Evolutionary conservation across 768 basidiomycete species (phyloP), one percentile per base, ranked within the genome.

Genomic region (Goffeauzyma gilvescens): DNA sequence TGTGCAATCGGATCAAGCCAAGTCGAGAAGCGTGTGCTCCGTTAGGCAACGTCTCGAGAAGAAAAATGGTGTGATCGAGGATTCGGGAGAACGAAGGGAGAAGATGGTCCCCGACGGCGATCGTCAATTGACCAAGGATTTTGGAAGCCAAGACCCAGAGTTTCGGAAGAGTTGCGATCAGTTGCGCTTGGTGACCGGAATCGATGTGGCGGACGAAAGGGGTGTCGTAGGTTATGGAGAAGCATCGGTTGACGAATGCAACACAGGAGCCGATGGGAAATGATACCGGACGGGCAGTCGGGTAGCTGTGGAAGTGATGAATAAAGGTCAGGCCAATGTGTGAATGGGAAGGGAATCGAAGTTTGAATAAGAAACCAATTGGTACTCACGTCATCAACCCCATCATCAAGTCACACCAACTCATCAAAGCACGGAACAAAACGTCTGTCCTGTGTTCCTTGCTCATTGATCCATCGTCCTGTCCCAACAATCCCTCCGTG

Each of bases 211-310:
- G 27, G 5, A 55, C 54, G 28, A 55, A 52, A 13, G 57, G 49
- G 1, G 54, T 53, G 27, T 57, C 53, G 1, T 53, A 25, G 0
- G 53, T 58, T 12, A 63, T 20, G 17, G 50, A 48, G 18, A 63
- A 38, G 30, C 57, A 55, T 44, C 59, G 39, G 26, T 60, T 32
- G n/a, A 50, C 54, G 6, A 57, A 48, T 0, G 55, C 49, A 5
- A 61, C 54, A 8, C 60, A 28, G 21, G 48, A 44, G 26, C 58
- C 62, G 30, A 63, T 50, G 2, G 62, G 62, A 1, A 63, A 50
- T 2, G 62, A 51, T 4, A 63, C 62, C 6, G 58, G 54, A 42
- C 62, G 50, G n/a, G 42, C 32, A 1, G 56, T 55, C 14, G 42
- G 42, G 31, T 46, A 53, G 30, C 56, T 59, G 6, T 8, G 22